A percentile compares a stretch with the other conserved stretches of the same genome.
These are phyloP conservation scores for Penicillium sp. DNA, from an alignment of 2,329 filamentous ascomycete genomes.

Conservation along the genomic window DNA sequence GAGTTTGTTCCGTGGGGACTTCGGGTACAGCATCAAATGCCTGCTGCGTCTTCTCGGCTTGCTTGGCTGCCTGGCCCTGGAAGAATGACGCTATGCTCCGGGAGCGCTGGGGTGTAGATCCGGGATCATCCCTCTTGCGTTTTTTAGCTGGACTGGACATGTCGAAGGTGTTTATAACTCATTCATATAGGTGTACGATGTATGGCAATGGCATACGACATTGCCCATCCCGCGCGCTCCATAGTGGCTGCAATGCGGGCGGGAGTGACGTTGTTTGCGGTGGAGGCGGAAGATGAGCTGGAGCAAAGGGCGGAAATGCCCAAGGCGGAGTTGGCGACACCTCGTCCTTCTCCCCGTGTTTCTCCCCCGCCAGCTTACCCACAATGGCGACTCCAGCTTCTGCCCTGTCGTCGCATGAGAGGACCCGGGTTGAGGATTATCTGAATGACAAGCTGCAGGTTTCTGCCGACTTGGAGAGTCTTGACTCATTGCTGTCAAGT, in stretches of 20 bases:
- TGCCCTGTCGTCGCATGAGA: slow-evolving; percentile 31
- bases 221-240: too few species aligned
- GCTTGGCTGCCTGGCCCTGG: slow-evolving; percentile 48
- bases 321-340: slow-evolving; percentile 16
- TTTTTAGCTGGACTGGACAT: slow-evolving; percentile 71
- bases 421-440: slow-evolving; percentile 60
- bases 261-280: too few species aligned
- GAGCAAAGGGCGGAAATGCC: slow-evolving; percentile 21
- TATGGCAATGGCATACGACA: too few species aligned
- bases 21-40: too few species aligned
- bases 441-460: slow-evolving; percentile 93
- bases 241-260: too few species aligned
- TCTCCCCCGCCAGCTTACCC: slow-evolving; percentile 20
- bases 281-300: slow-evolving; percentile 18
- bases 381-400: too few species aligned
- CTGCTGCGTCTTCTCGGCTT: slow-evolving; percentile 14
- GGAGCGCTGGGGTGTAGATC: slow-evolving; percentile 46
- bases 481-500: slow-evolving; percentile 67
- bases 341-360: slow-evolving; percentile 18
- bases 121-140: slow-evolving; percentile 69
- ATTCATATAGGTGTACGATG: too few species aligned
- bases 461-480: slow-evolving; percentile 65
- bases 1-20: slow-evolving; percentile 22
- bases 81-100: slow-evolving; percentile 81
- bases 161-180: slow-evolving; percentile 13